These are phyloP conservation scores for Umbelopsis sp. DNA, from an alignment of 192 early-diverging fungal genomes.

Conservation along the genomic window DNA sequence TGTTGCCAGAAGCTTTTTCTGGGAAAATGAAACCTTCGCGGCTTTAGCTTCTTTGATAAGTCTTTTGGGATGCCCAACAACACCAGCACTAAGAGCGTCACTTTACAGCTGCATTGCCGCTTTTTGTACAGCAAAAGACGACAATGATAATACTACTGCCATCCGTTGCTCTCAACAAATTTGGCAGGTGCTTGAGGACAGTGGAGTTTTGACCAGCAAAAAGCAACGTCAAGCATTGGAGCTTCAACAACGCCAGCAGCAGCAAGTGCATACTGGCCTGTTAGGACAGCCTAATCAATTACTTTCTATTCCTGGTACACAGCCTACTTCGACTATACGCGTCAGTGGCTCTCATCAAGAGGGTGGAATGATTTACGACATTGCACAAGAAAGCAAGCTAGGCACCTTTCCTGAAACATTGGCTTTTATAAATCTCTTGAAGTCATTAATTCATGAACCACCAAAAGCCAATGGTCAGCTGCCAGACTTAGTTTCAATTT, in stretches of 20 bases:
- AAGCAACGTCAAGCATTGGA: conserved; percentile 29
- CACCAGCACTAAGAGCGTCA: conserved; percentile 79
- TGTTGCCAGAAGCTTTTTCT: conserved; percentile 66
- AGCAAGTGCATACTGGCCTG: conserved; percentile 32
- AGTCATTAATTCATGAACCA: conserved; percentile 66
- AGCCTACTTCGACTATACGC: conserved; percentile 18
- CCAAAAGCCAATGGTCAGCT: conserved; percentile 41
- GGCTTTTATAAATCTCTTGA: conserved; percentile 79
- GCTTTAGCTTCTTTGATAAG: conserved; percentile 75
- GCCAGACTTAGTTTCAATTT: conserved; percentile 38
- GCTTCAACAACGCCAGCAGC: conserved; percentile 14
- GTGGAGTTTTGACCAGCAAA: conserved; percentile 57
- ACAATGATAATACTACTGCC: conserved; percentile 41
- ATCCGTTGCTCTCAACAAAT: conserved; percentile 69
- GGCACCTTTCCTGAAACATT: conserved; percentile 83
- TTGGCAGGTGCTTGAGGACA: conserved; percentile 83
- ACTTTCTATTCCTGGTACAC: not conserved
- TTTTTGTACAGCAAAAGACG: conserved; percentile 68
- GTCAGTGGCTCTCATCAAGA: conserved; percentile 44
- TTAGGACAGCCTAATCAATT: conserved; percentile 20
- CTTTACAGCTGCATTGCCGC: conserved; percentile 80
- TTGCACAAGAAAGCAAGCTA: conserved; percentile 67
- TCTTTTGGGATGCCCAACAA: conserved; percentile 79
- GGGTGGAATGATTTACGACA: conserved; percentile 80
- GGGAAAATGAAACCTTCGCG: conserved; percentile 67